Percentiles rank a stretch among this genome's conserved stretches.
These are phyloP conservation scores for Metarhizium brunneum DNA, from an alignment of 2,329 filamentous ascomycete genomes.

Conservation along the genomic window DNA sequence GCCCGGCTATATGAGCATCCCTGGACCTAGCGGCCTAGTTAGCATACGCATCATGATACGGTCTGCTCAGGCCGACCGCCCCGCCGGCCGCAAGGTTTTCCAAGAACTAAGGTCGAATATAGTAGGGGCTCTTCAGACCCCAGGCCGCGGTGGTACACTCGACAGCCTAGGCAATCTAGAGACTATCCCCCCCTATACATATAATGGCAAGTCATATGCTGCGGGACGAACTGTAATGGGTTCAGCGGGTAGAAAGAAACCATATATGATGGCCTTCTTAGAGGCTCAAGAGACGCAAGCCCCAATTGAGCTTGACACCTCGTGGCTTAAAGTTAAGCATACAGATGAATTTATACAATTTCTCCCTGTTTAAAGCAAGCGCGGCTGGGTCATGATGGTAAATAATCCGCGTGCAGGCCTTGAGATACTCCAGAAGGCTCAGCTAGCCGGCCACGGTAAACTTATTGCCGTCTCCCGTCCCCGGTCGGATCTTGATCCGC, in stretches of 20 bases:
- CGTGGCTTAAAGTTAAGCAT: slow-evolving; percentile 17
- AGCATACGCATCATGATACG: slow-evolving; percentile 23
- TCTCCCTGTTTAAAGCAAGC: slow-evolving; percentile 13
- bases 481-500: background rate
- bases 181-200: slow-evolving; percentile 23
- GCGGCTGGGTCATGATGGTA: slow-evolving; percentile 17
- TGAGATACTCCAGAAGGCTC: slow-evolving; percentile 13
- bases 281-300: slow-evolving; percentile 23
- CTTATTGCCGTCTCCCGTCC: slow-evolving; percentile 1
- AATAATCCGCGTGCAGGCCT: slow-evolving; percentile 15
- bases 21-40: slow-evolving; percentile 23
- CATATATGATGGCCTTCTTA: slow-evolving; percentile 17
- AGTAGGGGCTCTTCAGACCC: slow-evolving; percentile 21
- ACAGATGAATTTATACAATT: slow-evolving; percentile 20
- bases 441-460: slow-evolving; percentile 15
- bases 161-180: slow-evolving; percentile 23
- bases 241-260: background rate
- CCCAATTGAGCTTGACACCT: slow-evolving; percentile 21
- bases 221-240: slow-evolving; percentile 16
- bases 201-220: slow-evolving; percentile 12
- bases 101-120: slow-evolving; percentile 18
- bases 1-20: slow-evolving; percentile 28
- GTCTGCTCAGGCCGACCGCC: slow-evolving; percentile 14
- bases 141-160: background rate
- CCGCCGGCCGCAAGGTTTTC: slow-evolving; percentile 23